Conservation (phyloP, 1,284 basidiomycete genomes). For the Coniophora puteana region DNA sequence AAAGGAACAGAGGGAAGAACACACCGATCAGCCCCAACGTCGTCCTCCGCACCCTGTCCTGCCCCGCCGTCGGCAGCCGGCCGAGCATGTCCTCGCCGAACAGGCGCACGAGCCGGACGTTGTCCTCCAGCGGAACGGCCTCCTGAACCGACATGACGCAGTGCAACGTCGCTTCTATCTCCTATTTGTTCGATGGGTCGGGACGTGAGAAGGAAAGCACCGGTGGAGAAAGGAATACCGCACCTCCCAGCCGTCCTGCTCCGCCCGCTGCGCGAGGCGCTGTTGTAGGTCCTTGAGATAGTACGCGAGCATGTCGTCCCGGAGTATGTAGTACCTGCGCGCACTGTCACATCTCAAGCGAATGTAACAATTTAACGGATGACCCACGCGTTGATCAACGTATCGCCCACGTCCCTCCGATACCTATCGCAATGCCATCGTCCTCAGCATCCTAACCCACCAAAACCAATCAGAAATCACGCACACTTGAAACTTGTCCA, state of each 20-base stretch:
- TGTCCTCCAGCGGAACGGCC: conserved; percentile 75
- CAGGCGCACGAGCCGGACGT: conserved; percentile 57
- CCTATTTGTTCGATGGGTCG: conserved; percentile 36
- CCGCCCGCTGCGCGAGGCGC: conserved; percentile 38
- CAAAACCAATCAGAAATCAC: conserved; percentile 24
- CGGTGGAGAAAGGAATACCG: conserved; percentile 17
- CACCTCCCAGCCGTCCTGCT: conserved; percentile 67
- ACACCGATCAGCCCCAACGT: conserved; percentile 70
- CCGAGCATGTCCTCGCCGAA: conserved; percentile 72
- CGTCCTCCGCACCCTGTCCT: conserved; percentile 68
- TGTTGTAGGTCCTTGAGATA: conserved; percentile 60
- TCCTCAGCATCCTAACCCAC: conserved; percentile 4
- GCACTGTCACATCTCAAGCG: conserved; percentile 9
- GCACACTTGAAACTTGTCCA: conserved; percentile 73
- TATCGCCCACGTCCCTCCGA: conserved; percentile 86
- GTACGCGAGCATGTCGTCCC: conserved; percentile 75
- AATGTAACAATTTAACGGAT: not conserved
- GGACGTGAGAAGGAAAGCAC: not conserved
- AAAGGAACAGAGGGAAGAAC: conserved; percentile 4
- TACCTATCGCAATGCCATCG: conserved; percentile 47
- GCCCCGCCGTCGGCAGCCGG: conserved; percentile 59
- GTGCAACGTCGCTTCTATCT: conserved; percentile 81
- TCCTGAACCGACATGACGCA: conserved; percentile 85
- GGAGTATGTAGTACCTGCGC: conserved; percentile 80
- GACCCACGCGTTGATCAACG: conserved; percentile 83